Evolutionary conservation across 108 stramenopile genomes (phyloP).

Genomic region (Skeletonema costatum): DNA sequence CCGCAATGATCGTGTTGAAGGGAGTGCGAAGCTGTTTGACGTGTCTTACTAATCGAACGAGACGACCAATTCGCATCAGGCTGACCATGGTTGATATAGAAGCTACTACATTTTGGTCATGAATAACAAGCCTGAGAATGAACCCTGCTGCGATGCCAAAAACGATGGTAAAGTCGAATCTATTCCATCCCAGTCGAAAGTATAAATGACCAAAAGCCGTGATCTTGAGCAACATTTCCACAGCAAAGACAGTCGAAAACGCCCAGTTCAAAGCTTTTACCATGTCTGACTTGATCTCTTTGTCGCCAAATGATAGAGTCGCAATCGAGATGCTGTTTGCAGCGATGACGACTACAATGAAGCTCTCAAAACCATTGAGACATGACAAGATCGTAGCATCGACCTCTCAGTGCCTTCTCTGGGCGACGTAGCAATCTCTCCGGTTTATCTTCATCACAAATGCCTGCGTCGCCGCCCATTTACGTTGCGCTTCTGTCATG

Average conservation of each 20-base stretch:
- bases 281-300: conserved; percentile 6
- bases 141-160: conserved; percentile 54
- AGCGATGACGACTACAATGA: conserved; percentile 56
- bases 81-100: conserved; percentile 42
- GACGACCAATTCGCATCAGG: conserved; percentile 65
- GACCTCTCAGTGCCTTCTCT: conserved; percentile 8
- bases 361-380: conserved; percentile 49
- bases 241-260: conserved; percentile 57
- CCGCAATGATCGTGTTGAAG: conserved; percentile 61
- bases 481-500: conserved; percentile 59
- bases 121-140: conserved; percentile 15
- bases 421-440: conserved; percentile 31
- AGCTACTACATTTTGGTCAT: conserved; percentile 6
- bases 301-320: conserved; percentile 49
- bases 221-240: conserved; percentile 63
- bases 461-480: conserved; percentile 62
- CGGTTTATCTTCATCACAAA: conserved; percentile 58
- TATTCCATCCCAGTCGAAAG: conserved; percentile 63
- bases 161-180: conserved; percentile 65
- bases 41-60: conserved; percentile 57
- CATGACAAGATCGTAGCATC: conserved; percentile 52
- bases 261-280: conserved; percentile 41
- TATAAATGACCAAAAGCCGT: conserved; percentile 38
- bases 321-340: conserved; percentile 49
- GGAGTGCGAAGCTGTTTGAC: conserved; percentile 51